phyloP scores from a whole-genome alignment of 768 basidiomycete species.

The Phaeotremella skinneri region DNA sequence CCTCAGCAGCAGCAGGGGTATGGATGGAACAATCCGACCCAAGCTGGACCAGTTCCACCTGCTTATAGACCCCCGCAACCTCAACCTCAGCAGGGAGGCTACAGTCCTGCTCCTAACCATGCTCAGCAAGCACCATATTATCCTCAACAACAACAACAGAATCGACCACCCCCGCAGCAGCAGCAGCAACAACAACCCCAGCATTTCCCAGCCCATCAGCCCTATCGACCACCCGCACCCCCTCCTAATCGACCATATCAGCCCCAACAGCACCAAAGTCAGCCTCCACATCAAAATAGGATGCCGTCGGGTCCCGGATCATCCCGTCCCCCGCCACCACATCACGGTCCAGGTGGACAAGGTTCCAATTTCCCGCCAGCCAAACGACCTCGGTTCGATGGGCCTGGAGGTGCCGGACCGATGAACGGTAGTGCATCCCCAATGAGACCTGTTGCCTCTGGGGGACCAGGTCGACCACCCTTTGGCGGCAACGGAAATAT shows the following conservation, averaged over 20 bases:
- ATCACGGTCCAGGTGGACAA: constrained; percentile 60
- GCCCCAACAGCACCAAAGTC: constrained; percentile 10
- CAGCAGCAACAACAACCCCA: constrained; percentile 27
- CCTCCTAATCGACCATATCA: constrained; percentile 22
- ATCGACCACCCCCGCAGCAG: constrained; percentile 36
- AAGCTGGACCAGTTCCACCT: constrained; percentile 65
- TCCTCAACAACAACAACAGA: constrained; percentile 37
- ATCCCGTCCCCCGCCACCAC: constrained; percentile 54
- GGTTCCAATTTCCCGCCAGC: constrained; percentile 65
- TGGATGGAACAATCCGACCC: constrained; percentile 52
- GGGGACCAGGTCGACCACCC: background rate
- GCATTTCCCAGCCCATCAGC: constrained; percentile 8
- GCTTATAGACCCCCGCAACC: constrained; percentile 13
- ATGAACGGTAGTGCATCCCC: constrained; percentile 9
- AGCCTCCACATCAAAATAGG: constrained; percentile 48
- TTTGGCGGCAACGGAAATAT: constrained; percentile 2
- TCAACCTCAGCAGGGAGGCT: constrained; percentile 56
- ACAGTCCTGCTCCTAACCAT: constrained; percentile 54
- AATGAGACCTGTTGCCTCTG: background rate
- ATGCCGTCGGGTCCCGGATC: constrained; percentile 55
- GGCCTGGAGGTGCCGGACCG: constrained; percentile 53
- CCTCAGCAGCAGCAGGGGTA: constrained; percentile 55
- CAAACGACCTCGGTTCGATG: constrained; percentile 85
- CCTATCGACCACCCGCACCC: constrained; percentile 17
- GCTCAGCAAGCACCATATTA: constrained; percentile 48